Percentiles rank a stretch among this genome's conserved stretches.
These are phyloP conservation scores for Cryptococcus deneoformans DNA, from an alignment of 1,284 basidiomycete species.

Conservation along the genomic window DNA sequence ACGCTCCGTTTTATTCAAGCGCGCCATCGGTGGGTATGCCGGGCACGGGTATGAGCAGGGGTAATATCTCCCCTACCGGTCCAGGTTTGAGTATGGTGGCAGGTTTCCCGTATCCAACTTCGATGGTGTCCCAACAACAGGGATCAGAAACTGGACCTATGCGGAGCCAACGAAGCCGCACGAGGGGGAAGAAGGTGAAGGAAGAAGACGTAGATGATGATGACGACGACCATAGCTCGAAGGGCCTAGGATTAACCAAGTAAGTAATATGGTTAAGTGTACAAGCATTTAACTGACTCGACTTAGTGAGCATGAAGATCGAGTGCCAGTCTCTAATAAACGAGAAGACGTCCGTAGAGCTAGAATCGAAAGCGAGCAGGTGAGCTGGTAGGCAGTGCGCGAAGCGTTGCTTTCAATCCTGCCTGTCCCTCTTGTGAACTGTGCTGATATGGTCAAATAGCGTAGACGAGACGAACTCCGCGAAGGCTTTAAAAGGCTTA, in stretches of 20 bases:
- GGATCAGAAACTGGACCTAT: neutral
- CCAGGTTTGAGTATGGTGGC: slow-evolving; percentile 18
- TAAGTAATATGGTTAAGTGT: neutral
- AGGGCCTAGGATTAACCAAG: slow-evolving; percentile 8
- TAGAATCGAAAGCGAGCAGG: slow-evolving; percentile 42
- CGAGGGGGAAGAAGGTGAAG: slow-evolving; percentile 7
- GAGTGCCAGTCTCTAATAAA: slow-evolving; percentile 12
- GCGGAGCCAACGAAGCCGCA: neutral
- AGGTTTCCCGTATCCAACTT: slow-evolving; percentile 16
- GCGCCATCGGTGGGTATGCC: slow-evolving; percentile 7
- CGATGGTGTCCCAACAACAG: neutral
- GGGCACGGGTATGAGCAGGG: slow-evolving; percentile 1
- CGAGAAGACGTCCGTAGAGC: slow-evolving; percentile 28
- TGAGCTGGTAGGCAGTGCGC: slow-evolving; percentile 29
- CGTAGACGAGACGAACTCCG: slow-evolving; percentile 79
- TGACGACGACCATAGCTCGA: slow-evolving; percentile 10
- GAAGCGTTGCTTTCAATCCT: neutral
- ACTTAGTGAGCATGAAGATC: slow-evolving; percentile 9
- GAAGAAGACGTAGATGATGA: slow-evolving; percentile 16
- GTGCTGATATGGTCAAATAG: slow-evolving; percentile 69
- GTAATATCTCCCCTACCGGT: slow-evolving; percentile 12
- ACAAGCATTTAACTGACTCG: neutral
- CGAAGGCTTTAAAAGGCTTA: slow-evolving; percentile 79
- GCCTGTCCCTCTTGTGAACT: neutral
- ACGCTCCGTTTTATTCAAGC: slow-evolving; percentile 1